Evolutionary conservation across 148 eudicot species (phyloP).

Genomic region (Polygonum aviculare): DNA sequence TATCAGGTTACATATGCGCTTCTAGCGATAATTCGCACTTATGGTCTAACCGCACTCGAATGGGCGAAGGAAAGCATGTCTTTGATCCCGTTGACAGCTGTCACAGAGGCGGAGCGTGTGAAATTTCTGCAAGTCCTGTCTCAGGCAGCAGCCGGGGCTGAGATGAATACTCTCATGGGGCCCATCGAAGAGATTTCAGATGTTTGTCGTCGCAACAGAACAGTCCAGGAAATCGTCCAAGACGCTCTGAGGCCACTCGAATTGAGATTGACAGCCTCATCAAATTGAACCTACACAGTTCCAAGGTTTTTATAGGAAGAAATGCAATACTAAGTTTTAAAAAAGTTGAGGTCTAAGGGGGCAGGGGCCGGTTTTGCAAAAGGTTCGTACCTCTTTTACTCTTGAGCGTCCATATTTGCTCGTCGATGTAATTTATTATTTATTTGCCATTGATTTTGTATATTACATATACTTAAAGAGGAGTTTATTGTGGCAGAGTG

Average conservation of each 20-base stretch:
- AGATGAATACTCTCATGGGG: conserved; percentile 37
- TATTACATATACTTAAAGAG: conserved; percentile 2
- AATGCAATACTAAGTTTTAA: conserved; percentile 8
- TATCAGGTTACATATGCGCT: conserved; percentile 78
- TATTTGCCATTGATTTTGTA: conserved; percentile 11
- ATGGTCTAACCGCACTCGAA: conserved; percentile 53
- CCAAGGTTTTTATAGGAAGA: conserved; percentile 6
- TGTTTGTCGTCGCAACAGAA: conserved; percentile 93
- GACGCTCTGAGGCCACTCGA: conserved; percentile 89
- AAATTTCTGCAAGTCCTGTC: conserved; percentile 78
- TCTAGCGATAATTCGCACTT: conserved; percentile 61
- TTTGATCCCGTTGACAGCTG: conserved; percentile 75
- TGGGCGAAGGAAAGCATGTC: conserved; percentile 74
- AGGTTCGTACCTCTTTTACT: conserved; percentile 8
- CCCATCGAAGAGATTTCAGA: conserved; percentile 93
- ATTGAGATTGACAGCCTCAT: conserved; percentile 27
- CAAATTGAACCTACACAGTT: conserved; percentile 5
- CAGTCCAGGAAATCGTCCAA: conserved; percentile 95
- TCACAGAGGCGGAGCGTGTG: conserved; percentile 63
- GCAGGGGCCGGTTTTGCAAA: conserved; percentile 9
- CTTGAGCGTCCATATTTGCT: not conserved
- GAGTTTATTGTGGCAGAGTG: conserved; percentile 4
- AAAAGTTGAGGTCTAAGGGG: not conserved
- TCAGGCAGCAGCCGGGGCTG: conserved; percentile 63
- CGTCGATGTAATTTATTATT: conserved; percentile 8